Evolutionary conservation across 139 green algal species (phyloP).

Genomic region (Volvox africanus): DNA sequence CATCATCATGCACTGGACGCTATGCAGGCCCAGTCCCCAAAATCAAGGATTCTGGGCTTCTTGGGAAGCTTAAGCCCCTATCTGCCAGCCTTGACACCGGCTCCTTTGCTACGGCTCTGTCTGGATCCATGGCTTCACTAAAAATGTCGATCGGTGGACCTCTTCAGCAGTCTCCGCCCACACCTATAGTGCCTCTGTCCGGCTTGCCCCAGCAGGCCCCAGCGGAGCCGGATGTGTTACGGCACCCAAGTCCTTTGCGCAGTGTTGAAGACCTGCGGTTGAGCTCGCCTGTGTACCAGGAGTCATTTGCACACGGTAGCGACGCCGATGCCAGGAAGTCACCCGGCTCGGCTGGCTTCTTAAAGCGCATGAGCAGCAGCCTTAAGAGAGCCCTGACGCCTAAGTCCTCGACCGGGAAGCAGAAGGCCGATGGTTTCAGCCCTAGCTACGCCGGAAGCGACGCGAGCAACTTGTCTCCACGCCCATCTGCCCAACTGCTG

Average conservation of each 20-base stretch:
- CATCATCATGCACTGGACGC: too few relatives aligned
- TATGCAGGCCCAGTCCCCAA: constrained; percentile 5
- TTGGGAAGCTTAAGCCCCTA: constrained; percentile 23
- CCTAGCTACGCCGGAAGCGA: constrained; percentile 29
- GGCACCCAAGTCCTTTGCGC: background rate
- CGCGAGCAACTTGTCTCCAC: too few relatives aligned
- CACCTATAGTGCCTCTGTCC: constrained; percentile 8
- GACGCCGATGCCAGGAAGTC: constrained; percentile 23
- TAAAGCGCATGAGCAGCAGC: constrained; percentile 9
- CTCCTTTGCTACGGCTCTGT: background rate
- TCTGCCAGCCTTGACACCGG: constrained; percentile 24
- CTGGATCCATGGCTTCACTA: background rate
- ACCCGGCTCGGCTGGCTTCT: background rate
- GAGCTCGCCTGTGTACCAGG: background rate
- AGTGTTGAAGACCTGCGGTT: background rate
- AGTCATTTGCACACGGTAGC: background rate
- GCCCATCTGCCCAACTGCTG: background rate
- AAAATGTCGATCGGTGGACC: background rate
- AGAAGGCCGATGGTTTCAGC: background rate
- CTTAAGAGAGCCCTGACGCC: constrained; percentile 25
- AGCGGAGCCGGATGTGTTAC: background rate
- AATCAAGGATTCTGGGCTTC: constrained; percentile 11
- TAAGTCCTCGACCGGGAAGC: background rate
- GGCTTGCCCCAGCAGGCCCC: background rate
- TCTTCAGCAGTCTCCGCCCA: too few relatives aligned